Conservation (phyloP, 345 rosid species). For the Populus nigra region DNA sequence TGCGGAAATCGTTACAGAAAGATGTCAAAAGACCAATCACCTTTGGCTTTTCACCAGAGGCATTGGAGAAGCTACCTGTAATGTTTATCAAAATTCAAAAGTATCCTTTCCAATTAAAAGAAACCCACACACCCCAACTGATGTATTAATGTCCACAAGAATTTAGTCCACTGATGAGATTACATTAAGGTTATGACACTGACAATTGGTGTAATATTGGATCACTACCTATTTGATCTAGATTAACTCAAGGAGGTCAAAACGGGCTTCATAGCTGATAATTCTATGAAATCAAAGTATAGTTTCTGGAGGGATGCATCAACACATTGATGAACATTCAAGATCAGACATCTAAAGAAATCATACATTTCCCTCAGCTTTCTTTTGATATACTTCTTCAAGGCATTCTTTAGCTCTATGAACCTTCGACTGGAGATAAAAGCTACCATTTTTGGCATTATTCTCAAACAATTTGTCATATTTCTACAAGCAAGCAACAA, state of each 20-base stretch:
- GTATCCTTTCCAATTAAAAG: not conserved
- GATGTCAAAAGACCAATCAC: no score
- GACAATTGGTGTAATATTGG: not conserved
- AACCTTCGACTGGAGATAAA: conserved; percentile 91
- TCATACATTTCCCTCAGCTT: conserved; percentile 20
- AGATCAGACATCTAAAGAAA: not conserved
- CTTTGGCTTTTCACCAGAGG: no score
- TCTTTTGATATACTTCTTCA: conserved; percentile 43
- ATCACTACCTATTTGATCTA: not conserved
- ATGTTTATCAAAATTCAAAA: no score
- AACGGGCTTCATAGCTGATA: not conserved
- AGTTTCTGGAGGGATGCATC: not conserved
- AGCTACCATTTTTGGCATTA: conserved; percentile 77
- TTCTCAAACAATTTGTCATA: conserved; percentile 66
- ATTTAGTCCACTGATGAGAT: not conserved
- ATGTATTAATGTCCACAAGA: not conserved
- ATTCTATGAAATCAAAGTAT: not conserved
- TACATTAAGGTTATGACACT: not conserved
- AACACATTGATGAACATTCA: not conserved
- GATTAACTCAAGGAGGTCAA: not conserved
- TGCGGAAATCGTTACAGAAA: no score
- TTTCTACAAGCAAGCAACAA: conserved; percentile 42
- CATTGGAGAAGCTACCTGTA: no score
- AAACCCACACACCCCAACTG: not conserved
- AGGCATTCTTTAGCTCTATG: conserved; percentile 86